phyloP scores from a whole-genome alignment of 2,329 filamentous ascomycete species.

The Arthrinium phaeospermum region DNA sequence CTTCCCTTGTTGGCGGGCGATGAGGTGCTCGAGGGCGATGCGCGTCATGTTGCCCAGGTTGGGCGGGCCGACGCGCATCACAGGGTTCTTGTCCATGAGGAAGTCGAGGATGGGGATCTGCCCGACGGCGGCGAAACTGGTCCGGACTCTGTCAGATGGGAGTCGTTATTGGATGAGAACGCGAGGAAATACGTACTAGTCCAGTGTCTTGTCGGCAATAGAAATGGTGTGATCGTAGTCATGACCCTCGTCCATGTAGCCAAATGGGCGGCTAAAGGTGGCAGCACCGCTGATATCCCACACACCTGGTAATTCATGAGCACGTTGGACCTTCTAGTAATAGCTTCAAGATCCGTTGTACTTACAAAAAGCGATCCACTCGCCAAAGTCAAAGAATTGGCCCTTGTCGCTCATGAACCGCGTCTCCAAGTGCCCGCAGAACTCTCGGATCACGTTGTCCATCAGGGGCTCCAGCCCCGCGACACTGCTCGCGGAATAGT shows the following conservation, averaged over 20 bases:
- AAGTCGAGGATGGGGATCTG: conserved; percentile 41
- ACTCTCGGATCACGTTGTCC: conserved; percentile 29
- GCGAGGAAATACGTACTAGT: not conserved
- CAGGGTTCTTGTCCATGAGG: conserved; percentile 44
- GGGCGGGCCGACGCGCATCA: conserved; percentile 14
- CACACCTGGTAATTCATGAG: conserved; percentile 22
- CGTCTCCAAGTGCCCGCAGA: conserved; percentile 40
- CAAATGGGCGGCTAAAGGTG: conserved; percentile 47
- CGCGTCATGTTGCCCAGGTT: conserved; percentile 18
- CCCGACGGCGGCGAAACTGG: conserved; percentile 39
- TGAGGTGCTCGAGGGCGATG: conserved; percentile 17
- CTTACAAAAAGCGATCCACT: conserved; percentile 42
- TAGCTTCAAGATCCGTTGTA: not conserved
- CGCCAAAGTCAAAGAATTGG: conserved; percentile 41
- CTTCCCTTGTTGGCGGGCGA: not conserved
- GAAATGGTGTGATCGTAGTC: conserved; percentile 46
- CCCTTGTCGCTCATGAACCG: conserved; percentile 37
- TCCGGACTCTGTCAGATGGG: conserved; percentile 28
- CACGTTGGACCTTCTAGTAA: not conserved
- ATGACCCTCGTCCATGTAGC: conserved; percentile 45
- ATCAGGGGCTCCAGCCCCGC: conserved; percentile 34
- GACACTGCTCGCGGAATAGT: conserved; percentile 21
- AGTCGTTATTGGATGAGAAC: too few relatives aligned
- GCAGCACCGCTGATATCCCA: conserved; percentile 51
- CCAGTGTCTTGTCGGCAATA: conserved; percentile 31